A percentile compares a stretch with the other conserved stretches of the same genome.
Evolutionary conservation across 176 grass and related monocot genomes (phyloP).

Genomic region (Elymus sibiricus): DNA sequence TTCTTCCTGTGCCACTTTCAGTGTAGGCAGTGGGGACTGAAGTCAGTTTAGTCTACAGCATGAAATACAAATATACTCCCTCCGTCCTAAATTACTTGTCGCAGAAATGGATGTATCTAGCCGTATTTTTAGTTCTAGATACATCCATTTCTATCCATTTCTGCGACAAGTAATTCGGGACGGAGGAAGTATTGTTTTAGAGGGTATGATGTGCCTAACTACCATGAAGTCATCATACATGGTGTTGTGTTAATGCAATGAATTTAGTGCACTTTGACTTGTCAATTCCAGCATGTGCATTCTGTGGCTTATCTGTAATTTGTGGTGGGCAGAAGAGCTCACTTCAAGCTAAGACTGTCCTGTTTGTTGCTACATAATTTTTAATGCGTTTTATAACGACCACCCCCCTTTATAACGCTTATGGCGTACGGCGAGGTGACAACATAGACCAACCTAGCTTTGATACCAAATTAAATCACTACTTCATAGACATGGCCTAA

Average conservation of each 20-base stretch:
- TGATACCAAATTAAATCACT: background rate
- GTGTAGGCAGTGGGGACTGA: background rate
- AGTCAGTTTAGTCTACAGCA: background rate
- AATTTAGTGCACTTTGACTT: background rate
- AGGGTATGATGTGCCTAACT: background rate
- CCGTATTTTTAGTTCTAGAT: too few relatives aligned
- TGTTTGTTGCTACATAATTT: background rate
- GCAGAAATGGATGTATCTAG: too few relatives aligned
- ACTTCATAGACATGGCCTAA: background rate
- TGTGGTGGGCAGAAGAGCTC: background rate
- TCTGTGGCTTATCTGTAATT: background rate
- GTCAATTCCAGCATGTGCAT: background rate
- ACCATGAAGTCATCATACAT: background rate
- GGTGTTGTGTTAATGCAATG: constrained; percentile 14
- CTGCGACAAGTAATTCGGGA: too few relatives aligned
- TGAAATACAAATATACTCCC: background rate
- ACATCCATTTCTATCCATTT: too few relatives aligned
- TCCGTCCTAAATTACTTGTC: too few relatives aligned
- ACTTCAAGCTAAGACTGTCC: background rate
- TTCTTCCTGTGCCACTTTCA: background rate
- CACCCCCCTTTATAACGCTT: background rate
- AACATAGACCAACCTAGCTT: too few relatives aligned
- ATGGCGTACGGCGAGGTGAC: background rate
- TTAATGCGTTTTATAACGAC: background rate
- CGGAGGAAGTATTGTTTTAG: too few relatives aligned